phyloP scores from a whole-genome alignment of 164 flowering plant genomes.

The Aristolochia californica region DNA sequence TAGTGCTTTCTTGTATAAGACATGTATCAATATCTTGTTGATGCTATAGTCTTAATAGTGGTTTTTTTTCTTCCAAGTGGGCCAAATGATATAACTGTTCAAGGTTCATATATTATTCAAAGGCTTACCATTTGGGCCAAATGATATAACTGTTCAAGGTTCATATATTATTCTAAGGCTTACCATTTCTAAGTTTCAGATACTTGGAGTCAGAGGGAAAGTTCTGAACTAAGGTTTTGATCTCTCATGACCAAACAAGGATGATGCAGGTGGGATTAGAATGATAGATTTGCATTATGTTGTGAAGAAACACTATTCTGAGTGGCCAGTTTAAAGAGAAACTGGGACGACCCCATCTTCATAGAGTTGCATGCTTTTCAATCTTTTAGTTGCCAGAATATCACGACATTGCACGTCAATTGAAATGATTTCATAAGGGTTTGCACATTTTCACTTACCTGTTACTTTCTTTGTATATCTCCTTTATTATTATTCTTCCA shows the following conservation, averaged over 20 bases:
- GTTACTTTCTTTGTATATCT: not conserved
- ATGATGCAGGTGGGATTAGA: slow-evolving; percentile 95
- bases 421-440: slow-evolving; percentile 11
- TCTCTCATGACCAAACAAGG: slow-evolving; percentile 49
- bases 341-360: slow-evolving; percentile 32
- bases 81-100: slow-evolving; percentile 27
- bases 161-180: slow-evolving; percentile 75
- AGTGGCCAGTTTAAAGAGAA: slow-evolving; percentile 19
- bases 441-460: not conserved
- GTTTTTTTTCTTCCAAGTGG: slow-evolving; percentile 24
- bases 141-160: slow-evolving; percentile 28
- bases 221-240: slow-evolving; percentile 62
- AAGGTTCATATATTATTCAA: slow-evolving; percentile 56
- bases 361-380: slow-evolving; percentile 29
- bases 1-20: not conserved
- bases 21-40: slow-evolving; percentile 4
- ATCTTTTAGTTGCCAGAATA: slow-evolving; percentile 27
- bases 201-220: slow-evolving; percentile 72
- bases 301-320: slow-evolving; percentile 20
- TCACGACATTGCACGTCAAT: slow-evolving; percentile 24
- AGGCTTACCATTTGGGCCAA: slow-evolving; percentile 72
- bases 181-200: slow-evolving; percentile 97
- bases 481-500: too few relatives aligned
- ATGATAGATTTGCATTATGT: slow-evolving; percentile 32
- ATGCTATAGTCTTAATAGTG: slow-evolving; percentile 12